Conservation (phyloP, 73 alveolate genomes). For the Symbiodinium pilosum region DNA sequence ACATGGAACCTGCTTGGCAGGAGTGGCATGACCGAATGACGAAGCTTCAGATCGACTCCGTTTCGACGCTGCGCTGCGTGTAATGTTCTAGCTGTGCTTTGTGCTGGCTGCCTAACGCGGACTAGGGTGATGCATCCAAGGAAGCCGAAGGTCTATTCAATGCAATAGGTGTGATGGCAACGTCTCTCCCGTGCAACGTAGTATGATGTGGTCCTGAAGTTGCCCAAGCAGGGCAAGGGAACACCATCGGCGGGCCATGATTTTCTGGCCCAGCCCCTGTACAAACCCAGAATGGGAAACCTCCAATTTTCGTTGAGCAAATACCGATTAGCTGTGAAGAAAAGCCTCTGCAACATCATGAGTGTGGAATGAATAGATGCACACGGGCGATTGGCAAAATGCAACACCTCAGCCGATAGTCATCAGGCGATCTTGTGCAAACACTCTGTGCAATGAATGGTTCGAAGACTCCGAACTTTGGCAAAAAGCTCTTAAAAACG, state of each 20-base stretch:
- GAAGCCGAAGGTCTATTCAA: neutral
- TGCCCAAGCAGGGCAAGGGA: neutral
- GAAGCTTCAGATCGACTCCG: constrained; percentile 3
- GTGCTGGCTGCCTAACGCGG: too few species aligned
- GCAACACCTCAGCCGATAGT: too few species aligned
- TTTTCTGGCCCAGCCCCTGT: neutral
- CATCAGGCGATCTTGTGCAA: too few species aligned
- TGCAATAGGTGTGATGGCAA: neutral
- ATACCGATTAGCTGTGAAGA: too few species aligned
- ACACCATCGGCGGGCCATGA: neutral
- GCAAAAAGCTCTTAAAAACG: too few species aligned
- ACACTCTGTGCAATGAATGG: too few species aligned
- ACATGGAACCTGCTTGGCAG: too few species aligned
- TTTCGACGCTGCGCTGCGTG: neutral
- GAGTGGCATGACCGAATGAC: constrained; percentile 21
- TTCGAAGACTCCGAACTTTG: too few species aligned
- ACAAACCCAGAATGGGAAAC: neutral
- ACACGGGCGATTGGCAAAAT: too few species aligned
- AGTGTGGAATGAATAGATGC: too few species aligned
- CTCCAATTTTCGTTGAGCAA: neutral
- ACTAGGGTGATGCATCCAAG: neutral
- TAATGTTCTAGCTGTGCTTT: too few species aligned
- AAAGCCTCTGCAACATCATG: too few species aligned
- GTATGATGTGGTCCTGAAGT: neutral
- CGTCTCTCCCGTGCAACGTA: neutral